A percentile compares a stretch with the other conserved stretches of the same genome.
Conservation (phyloP, 2,329 filamentous ascomycete genomes). For the Byssochlamys sp. region DNA sequence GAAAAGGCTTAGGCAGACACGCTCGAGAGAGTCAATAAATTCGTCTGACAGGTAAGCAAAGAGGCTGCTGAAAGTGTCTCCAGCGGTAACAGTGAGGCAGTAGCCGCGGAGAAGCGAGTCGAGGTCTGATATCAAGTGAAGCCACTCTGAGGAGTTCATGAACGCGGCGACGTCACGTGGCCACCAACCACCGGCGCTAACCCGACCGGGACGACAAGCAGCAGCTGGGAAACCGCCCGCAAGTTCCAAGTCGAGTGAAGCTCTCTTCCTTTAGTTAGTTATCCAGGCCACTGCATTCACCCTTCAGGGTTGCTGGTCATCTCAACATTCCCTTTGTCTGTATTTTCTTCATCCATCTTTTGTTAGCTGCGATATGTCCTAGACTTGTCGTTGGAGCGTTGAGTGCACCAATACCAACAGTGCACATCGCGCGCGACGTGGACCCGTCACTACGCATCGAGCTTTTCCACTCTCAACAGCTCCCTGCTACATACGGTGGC, state of each 20-base stretch:
- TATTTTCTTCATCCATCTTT: constrained; percentile 6
- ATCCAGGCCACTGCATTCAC: not conserved
- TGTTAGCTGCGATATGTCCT: constrained; percentile 10
- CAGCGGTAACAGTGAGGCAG: not conserved
- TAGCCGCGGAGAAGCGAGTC: not conserved
- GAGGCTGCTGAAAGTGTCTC: not conserved
- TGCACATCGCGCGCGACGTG: constrained; percentile 7
- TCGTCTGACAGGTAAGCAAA: no score
- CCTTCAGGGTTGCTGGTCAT: not conserved
- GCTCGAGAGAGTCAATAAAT: not conserved
- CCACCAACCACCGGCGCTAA: constrained; percentile 1
- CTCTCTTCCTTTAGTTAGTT: constrained; percentile 1
- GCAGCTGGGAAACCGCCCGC: not conserved
- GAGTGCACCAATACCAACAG: constrained; percentile 10
- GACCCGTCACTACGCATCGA: constrained; percentile 6
- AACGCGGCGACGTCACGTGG: not conserved
- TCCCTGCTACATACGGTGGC: constrained; percentile 8
- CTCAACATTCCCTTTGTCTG: constrained; percentile 7
- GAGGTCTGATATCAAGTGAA: not conserved
- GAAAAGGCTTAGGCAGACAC: not conserved
- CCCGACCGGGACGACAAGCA: not conserved
- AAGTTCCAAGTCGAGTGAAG: not conserved
- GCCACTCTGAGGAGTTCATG: not conserved
- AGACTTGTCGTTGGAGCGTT: constrained; percentile 7
- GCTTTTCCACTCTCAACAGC: constrained; percentile 7